phyloP scores from a whole-genome alignment of 805 yeast genomes.

The Hanseniaspora lachancei region DNA sequence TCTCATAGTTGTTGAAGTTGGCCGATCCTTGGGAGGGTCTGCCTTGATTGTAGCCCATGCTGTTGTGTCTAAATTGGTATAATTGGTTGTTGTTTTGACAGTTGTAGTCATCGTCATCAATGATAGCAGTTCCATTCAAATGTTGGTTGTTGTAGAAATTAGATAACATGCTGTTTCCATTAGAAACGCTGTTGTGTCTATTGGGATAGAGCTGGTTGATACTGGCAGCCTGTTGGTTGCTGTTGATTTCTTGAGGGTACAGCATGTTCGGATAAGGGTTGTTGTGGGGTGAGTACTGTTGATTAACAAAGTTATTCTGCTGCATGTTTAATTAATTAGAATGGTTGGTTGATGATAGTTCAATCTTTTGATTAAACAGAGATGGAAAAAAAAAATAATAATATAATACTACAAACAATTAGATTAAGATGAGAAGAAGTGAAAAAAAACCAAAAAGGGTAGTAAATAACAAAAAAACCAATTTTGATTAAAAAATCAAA shows the following conservation, averaged over 20 bases:
- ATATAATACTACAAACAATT: not conserved
- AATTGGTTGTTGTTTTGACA: not conserved
- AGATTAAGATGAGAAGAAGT: no score
- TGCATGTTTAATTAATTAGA: not conserved
- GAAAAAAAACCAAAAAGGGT: no score
- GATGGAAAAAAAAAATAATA: not conserved
- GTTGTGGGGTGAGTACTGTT: constrained; percentile 1
- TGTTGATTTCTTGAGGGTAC: not conserved
- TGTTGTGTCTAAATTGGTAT: not conserved
- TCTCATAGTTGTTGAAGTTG: not conserved
- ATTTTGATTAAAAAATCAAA: no score
- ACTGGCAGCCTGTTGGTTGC: not conserved
- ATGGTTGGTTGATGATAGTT: not conserved
- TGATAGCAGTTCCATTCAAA: constrained; percentile 8
- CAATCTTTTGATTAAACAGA: not conserved
- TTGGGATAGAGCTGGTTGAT: not conserved
- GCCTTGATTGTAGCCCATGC: not conserved
- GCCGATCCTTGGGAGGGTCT: not conserved
- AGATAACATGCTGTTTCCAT: not conserved
- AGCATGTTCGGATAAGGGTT: not conserved
- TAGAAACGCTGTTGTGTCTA: not conserved
- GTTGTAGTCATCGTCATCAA: constrained; percentile 7
- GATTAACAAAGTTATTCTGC: not conserved
- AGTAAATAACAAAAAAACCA: no score
- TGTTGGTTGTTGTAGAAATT: constrained; percentile 2